These are phyloP conservation scores for Naganishia sp. DNA, from an alignment of 1,284 basidiomycete species.

Conservation along the genomic window DNA sequence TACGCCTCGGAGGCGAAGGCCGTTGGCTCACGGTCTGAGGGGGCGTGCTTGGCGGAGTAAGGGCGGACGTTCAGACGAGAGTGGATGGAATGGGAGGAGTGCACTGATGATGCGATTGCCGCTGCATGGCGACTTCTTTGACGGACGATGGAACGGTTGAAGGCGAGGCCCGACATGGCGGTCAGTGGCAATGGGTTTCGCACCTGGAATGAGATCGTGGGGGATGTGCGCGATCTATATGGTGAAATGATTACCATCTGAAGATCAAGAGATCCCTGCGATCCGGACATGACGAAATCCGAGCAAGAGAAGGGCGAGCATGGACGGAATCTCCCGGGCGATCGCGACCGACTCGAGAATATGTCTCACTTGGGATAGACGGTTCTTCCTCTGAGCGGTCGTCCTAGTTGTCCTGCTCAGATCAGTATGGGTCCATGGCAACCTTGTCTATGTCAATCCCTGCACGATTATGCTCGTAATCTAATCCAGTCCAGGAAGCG, in stretches of 20 bases:
- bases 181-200: neutral
- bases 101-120: neutral
- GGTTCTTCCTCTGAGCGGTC: neutral
- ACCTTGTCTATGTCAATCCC: too few relatives aligned
- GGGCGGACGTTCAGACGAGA: slow-evolving; percentile 7
- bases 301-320: too few relatives aligned
- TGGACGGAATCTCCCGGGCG: neutral
- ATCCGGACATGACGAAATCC: too few relatives aligned
- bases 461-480: too few relatives aligned
- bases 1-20: slow-evolving; percentile 20
- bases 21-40: slow-evolving; percentile 2
- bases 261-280: too few relatives aligned
- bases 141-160: slow-evolving; percentile 17
- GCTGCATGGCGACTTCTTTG: slow-evolving; percentile 2
- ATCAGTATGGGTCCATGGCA: too few relatives aligned
- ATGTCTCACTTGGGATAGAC: slow-evolving; percentile 12
- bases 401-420: too few relatives aligned
- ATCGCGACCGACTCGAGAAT: slow-evolving; percentile 19
- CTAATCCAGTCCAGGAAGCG: too few relatives aligned
- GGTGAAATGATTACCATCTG: too few relatives aligned
- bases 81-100: neutral
- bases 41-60: slow-evolving; percentile 19
- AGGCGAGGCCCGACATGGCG: neutral
- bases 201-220: neutral
- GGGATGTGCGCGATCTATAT: neutral